Base-by-base conservation (phyloP, 805 yeast species). In the Kluyveromyces siamensis region DNA sequence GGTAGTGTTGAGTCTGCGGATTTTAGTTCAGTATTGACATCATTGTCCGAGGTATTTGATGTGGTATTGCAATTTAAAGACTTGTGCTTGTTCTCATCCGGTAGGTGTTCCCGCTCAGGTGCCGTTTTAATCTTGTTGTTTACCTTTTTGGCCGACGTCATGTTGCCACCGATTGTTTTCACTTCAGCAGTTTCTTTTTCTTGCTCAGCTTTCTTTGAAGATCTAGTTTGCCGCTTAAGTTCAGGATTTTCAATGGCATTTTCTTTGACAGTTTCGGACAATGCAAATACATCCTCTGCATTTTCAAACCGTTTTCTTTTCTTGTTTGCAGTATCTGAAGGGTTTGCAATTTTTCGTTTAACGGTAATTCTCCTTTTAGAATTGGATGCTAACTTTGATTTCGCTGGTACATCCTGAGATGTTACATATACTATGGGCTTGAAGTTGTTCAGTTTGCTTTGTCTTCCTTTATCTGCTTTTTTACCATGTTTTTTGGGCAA, bases 381-480 rank as follows among this genome's bases (percentile, higher is more conserved):
- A 33, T 27, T 33, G 36, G 44, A 27, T n/a, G 16, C 21, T 10
- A 25, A 8, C 16, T 41, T 41, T 13, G 44, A 41, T 30, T 33
- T 43, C 18, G 38, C 27, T 6, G 45, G 39, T 2, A 43, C 25
- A 25, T 54, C 56, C 40, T 59, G 61, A 1, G 63, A 53, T 11
- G 58, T 52, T n/a, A 57, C 54, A 2, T 52, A 48, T 14, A 56
- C 51, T 5, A 53, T 44, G 10, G 56, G 55, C 37, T 46, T 53
- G 38, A 48, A 45, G 37, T 54, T 57, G 4, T 51, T 53, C 38
- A 59, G 42, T 46, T 47, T 49, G 35, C 50, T 50, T 45, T 61
- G 63, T 43, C 43, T 51, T 35, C 45, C 41, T 33, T 47, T 16
- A 10, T 41, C 14, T 14, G 25, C 35, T 38, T 49, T 42, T 39